Conservation (phyloP, 1,284 basidiomycete genomes). For the Microbotryomycetes sp. region DNA sequence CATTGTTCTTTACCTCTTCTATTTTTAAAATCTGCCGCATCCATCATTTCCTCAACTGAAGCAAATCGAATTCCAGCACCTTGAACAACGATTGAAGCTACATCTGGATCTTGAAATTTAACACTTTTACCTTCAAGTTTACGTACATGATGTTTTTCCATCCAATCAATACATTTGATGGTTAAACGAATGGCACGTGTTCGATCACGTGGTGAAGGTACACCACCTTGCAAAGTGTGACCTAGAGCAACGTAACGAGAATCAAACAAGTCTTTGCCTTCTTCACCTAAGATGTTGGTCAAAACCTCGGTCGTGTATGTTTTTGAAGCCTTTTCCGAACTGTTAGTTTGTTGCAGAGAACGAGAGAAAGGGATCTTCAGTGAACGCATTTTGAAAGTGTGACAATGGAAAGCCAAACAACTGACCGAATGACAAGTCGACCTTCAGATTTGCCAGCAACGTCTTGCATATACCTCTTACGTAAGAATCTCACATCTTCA, state of each 20-base stretch:
- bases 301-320: slow-evolving; percentile 91
- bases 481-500: slow-evolving; percentile 82
- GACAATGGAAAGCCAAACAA: slow-evolving; percentile 7
- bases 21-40: slow-evolving; percentile 83
- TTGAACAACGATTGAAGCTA: slow-evolving; percentile 85
- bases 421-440: slow-evolving; percentile 78
- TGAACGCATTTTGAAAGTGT: neutral
- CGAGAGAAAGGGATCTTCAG: neutral
- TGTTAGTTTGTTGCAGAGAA: slow-evolving; percentile 38
- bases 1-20: slow-evolving; percentile 71
- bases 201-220: slow-evolving; percentile 89
- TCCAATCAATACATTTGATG: slow-evolving; percentile 86
- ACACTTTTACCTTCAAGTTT: slow-evolving; percentile 6
- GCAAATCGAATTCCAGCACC: slow-evolving; percentile 73
- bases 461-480: slow-evolving; percentile 77
- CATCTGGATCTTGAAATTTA: slow-evolving; percentile 52
- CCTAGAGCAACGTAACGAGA: slow-evolving; percentile 87
- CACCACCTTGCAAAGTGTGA: slow-evolving; percentile 91
- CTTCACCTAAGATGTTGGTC: slow-evolving; percentile 89
- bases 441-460: slow-evolving; percentile 85
- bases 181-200: slow-evolving; percentile 83
- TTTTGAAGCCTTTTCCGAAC: slow-evolving; percentile 76
- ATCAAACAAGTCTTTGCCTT: slow-evolving; percentile 87
- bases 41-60: slow-evolving; percentile 72
- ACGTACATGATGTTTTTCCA: slow-evolving; percentile 66